phyloP scores from a whole-genome alignment of 2,329 filamentous ascomycete species.

The Trichoderma sp. region DNA sequence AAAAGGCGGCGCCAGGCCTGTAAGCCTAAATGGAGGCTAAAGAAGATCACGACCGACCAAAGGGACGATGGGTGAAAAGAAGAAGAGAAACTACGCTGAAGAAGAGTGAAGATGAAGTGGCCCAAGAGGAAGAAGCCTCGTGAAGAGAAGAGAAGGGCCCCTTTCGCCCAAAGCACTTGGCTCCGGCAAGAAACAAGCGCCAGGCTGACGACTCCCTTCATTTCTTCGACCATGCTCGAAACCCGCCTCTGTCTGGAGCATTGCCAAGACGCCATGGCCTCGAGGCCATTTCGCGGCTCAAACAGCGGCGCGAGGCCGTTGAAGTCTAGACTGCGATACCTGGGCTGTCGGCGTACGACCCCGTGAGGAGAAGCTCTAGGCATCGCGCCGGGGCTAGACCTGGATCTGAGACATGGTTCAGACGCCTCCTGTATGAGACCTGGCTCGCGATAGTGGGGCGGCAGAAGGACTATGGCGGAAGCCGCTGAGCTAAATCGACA shows the following conservation, averaged over 20 bases:
- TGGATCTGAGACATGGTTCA: conserved; percentile 37
- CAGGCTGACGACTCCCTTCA: conserved; percentile 14
- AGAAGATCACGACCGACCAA: conserved; percentile 19
- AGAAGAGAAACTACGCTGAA: not conserved
- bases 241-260: conserved; percentile 22
- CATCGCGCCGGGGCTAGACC: conserved; percentile 5
- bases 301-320: conserved; percentile 21
- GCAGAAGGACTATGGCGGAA: conserved; percentile 9
- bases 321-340: conserved; percentile 19
- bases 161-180: conserved; percentile 1
- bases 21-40: conserved; percentile 11
- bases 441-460: conserved; percentile 20
- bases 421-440: conserved; percentile 37
- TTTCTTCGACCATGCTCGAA: conserved; percentile 13
- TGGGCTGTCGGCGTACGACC: not conserved
- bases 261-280: conserved; percentile 18
- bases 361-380: not conserved
- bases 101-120: conserved; percentile 30
- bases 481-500: conserved; percentile 14
- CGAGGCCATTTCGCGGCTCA: conserved; percentile 22
- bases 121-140: conserved; percentile 28
- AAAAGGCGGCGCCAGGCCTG: conserved; percentile 27
- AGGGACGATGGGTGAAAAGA: conserved; percentile 13
- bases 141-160: conserved; percentile 29
- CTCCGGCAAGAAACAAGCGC: conserved; percentile 6